These are phyloP conservation scores for Fonsecaea monophora DNA, from an alignment of 2,329 filamentous ascomycete species.

Conservation along the genomic window DNA sequence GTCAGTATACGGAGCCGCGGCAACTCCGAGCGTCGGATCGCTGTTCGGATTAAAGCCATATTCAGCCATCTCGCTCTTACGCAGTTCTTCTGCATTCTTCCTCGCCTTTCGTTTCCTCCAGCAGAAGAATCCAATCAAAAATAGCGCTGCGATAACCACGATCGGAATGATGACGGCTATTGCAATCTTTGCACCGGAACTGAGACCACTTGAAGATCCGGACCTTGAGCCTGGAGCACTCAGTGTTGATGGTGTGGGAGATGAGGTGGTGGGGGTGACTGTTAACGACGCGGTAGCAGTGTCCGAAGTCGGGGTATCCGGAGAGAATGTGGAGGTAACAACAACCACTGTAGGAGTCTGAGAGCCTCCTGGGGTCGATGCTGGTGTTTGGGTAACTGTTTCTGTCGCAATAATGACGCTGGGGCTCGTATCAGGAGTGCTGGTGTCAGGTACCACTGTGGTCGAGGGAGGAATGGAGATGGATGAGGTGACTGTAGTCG, in stretches of 20 bases:
- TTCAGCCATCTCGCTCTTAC: slow-evolving; percentile 95
- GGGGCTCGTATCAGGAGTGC: slow-evolving; percentile 32
- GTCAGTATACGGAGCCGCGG: slow-evolving; percentile 56
- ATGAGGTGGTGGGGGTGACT: slow-evolving; percentile 31
- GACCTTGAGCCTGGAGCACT: slow-evolving; percentile 28
- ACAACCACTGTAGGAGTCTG: slow-evolving; percentile 38
- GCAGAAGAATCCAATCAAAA: slow-evolving; percentile 57
- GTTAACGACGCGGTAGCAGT: slow-evolving; percentile 33
- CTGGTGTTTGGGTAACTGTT: slow-evolving; percentile 35
- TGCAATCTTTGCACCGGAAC: slow-evolving; percentile 73
- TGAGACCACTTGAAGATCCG: slow-evolving; percentile 47
- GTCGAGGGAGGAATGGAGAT: slow-evolving; percentile 35
- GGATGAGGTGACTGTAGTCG: slow-evolving; percentile 41
- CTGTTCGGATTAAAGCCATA: slow-evolving; percentile 98
- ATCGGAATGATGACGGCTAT: slow-evolving; percentile 95
- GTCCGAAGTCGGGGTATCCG: slow-evolving; percentile 42
- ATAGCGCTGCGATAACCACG: slow-evolving; percentile 76
- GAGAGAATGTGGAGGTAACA: slow-evolving; percentile 41
- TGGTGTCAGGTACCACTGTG: slow-evolving; percentile 35
- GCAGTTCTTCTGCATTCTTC: slow-evolving; percentile 83
- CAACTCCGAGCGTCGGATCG: slow-evolving; percentile 75
- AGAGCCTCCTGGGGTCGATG: slow-evolving; percentile 31
- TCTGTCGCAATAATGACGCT: slow-evolving; percentile 38
- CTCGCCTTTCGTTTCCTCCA: slow-evolving; percentile 89
- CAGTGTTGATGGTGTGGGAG: slow-evolving; percentile 39